phyloP scores from a whole-genome alignment of 495 filamentous ascomycete species.

The Aspergillus sparsus region DNA sequence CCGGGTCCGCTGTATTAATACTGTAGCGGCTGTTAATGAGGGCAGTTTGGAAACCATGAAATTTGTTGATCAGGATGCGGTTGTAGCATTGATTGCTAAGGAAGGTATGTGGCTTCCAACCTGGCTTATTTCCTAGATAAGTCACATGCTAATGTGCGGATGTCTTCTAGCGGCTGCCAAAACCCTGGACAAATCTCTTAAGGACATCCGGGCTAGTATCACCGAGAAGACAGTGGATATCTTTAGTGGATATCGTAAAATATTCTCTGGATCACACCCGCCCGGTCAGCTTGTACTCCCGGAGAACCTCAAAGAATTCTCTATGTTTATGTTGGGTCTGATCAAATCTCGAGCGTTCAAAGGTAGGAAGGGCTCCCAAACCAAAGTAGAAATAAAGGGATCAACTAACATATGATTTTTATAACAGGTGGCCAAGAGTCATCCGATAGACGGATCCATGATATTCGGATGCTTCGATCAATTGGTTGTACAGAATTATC shows the following conservation, averaged over 20 bases:
- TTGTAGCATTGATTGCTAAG: constrained; percentile 84
- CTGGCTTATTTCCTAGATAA: background rate
- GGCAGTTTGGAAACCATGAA: constrained; percentile 81
- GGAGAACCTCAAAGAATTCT: constrained; percentile 93
- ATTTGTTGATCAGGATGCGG: constrained; percentile 92
- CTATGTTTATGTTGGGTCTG: constrained; percentile 94
- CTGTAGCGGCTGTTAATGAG: constrained; percentile 89
- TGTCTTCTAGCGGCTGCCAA: constrained; percentile 69
- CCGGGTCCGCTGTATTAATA: constrained; percentile 88
- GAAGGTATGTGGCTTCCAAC: constrained; percentile 54
- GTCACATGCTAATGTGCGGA: constrained; percentile 9
- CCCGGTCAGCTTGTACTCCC: constrained; percentile 93
- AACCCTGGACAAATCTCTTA: constrained; percentile 75
- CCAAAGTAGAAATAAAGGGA: background rate
- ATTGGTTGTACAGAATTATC: constrained; percentile 85
- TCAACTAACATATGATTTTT: constrained; percentile 9
- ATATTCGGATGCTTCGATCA: constrained; percentile 83
- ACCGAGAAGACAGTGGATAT: constrained; percentile 96
- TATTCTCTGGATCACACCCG: constrained; percentile 80
- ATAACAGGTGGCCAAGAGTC: constrained; percentile 71
- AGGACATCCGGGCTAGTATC: constrained; percentile 81
- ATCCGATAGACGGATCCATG: constrained; percentile 87
- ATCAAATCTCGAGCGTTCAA: constrained; percentile 94
- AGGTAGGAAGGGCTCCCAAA: constrained; percentile 41
- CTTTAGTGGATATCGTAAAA: constrained; percentile 88